Evolutionary conservation across 305 asterid genomes (phyloP).

Genomic region (Salvia sclarea): DNA sequence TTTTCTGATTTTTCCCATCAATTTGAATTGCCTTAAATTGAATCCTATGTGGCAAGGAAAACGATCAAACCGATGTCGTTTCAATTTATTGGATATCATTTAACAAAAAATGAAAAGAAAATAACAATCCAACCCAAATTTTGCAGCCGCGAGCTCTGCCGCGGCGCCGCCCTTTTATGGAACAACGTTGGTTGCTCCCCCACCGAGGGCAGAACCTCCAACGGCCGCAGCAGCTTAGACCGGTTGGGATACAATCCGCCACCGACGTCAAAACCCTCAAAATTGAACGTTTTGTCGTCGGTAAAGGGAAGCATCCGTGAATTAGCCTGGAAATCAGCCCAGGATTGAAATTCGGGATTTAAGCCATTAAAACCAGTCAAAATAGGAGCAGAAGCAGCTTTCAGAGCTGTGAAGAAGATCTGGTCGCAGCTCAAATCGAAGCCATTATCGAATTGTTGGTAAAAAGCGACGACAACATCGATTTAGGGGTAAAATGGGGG

Average conservation of each 20-base stretch:
- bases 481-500: slow-evolving; percentile 40
- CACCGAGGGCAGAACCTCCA: slow-evolving; percentile 35
- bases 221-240: slow-evolving; percentile 42
- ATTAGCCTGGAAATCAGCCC: slow-evolving; percentile 25
- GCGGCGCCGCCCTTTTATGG: slow-evolving; percentile 51
- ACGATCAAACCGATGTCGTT: too few relatives aligned
- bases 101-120: too few relatives aligned
- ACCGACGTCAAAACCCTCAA: slow-evolving; percentile 32
- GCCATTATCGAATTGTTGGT: slow-evolving; percentile 37
- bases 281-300: slow-evolving; percentile 33
- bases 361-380: slow-evolving; percentile 38
- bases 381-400: slow-evolving; percentile 27
- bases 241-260: slow-evolving; percentile 31
- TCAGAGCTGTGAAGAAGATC: slow-evolving; percentile 31
- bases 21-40: too few relatives aligned
- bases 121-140: too few relatives aligned
- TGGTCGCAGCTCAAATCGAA: slow-evolving; percentile 45
- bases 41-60: too few relatives aligned
- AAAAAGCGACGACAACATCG: slow-evolving; percentile 37
- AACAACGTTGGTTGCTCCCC: slow-evolving; percentile 48
- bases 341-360: slow-evolving; percentile 34
- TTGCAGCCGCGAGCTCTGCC: slow-evolving; percentile 38
- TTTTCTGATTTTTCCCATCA: too few relatives aligned
- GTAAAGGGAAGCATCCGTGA: slow-evolving; percentile 37
- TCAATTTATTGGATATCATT: too few relatives aligned